Evolutionary conservation across 345 rosid genomes (phyloP).

Genomic region (Salix viminalis): DNA sequence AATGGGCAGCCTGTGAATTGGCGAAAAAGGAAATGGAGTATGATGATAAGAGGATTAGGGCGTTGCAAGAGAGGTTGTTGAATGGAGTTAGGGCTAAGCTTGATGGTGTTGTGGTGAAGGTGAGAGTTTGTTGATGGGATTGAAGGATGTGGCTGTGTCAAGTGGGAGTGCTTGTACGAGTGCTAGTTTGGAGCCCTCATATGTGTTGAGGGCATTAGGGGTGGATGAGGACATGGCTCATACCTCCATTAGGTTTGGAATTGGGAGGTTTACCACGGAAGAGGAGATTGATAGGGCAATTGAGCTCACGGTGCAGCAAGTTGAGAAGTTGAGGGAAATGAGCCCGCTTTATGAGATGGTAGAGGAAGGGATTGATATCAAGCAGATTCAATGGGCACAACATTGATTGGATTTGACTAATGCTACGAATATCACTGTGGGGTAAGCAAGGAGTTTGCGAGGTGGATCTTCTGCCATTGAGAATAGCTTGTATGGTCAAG

Average conservation of each 20-base stretch:
- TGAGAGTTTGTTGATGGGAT: constrained; percentile 94
- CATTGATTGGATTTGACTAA: neutral
- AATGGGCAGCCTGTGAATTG: constrained; percentile 74
- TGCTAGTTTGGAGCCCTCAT: constrained; percentile 95
- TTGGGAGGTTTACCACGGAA: constrained; percentile 90
- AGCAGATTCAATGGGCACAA: constrained; percentile 66
- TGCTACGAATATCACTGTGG: neutral
- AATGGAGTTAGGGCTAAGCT: constrained; percentile 65
- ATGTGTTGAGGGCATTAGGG: constrained; percentile 90
- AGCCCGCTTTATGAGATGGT: constrained; percentile 97
- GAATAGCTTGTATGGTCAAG: neutral
- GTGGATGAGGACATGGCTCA: constrained; percentile 92
- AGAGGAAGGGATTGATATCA: constrained; percentile 77
- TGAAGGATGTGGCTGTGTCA: constrained; percentile 96
- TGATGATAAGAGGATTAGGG: constrained; percentile 60
- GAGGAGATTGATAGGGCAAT: constrained; percentile 79
- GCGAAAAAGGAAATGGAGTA: constrained; percentile 88
- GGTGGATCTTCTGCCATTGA: neutral
- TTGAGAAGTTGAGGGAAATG: constrained; percentile 87
- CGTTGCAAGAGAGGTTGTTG: constrained; percentile 63
- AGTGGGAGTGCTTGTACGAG: constrained; percentile 99
- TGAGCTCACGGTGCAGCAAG: constrained; percentile 83
- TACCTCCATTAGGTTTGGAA: constrained; percentile 93
- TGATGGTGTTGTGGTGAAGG: constrained; percentile 90
- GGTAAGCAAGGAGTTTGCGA: neutral